phyloP scores from a whole-genome alignment of 1,284 basidiomycete species.

The Baeospora myosura region DNA sequence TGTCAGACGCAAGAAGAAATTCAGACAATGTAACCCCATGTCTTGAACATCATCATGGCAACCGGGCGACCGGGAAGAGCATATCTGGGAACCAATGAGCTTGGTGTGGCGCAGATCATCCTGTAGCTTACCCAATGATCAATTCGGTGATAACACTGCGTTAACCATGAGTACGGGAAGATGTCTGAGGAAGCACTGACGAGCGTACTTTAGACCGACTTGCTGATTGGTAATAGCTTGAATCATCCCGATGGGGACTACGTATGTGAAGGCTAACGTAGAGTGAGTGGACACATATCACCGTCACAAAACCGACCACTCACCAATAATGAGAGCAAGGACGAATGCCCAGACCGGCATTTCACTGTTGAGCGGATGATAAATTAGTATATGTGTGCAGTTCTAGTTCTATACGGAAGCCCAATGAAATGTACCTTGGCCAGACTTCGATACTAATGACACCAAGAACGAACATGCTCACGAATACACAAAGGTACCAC shows the following conservation, averaged over 20 bases:
- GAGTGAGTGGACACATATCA: no score
- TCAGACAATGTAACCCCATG: constrained; percentile 23
- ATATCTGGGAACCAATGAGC: no score
- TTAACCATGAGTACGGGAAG: no score
- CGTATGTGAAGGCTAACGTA: constrained; percentile 36
- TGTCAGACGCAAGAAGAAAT: constrained; percentile 10
- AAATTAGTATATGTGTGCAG: no score
- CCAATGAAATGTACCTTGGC: constrained; percentile 23
- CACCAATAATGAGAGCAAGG: background rate
- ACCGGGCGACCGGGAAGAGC: constrained; percentile 32
- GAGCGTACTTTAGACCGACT: constrained; percentile 40
- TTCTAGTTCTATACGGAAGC: no score
- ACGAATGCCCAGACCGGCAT: background rate
- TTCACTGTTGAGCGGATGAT: background rate
- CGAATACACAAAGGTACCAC: constrained; percentile 48
- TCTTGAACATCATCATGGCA: constrained; percentile 33
- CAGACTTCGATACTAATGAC: constrained; percentile 50
- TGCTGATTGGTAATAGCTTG: constrained; percentile 47
- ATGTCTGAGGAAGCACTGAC: no score
- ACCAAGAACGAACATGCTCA: constrained; percentile 44
- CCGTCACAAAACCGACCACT: background rate
- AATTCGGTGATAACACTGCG: constrained; percentile 35
- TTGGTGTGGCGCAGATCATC: no score
- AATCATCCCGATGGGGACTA: constrained; percentile 48
- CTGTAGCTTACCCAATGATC: constrained; percentile 35